Evolutionary conservation across 2,329 filamentous ascomycete genomes (phyloP).

Genomic region (Intubia oerlemansii): DNA sequence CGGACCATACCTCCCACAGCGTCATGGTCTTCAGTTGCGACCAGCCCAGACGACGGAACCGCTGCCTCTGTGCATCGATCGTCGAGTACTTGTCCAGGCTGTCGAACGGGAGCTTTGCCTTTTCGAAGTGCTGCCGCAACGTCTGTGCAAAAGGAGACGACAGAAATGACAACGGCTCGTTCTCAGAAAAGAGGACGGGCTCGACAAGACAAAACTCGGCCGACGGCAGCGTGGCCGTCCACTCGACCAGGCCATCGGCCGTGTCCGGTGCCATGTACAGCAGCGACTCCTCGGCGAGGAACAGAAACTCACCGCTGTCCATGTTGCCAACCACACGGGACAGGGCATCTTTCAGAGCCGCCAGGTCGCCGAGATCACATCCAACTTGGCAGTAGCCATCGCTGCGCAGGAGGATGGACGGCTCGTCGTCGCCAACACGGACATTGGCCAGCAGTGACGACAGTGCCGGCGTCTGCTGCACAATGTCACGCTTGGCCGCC

Average conservation of each 20-base stretch:
- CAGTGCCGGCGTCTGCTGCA: constrained; percentile 41
- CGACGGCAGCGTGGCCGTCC: constrained; percentile 50
- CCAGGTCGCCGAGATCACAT: constrained; percentile 55
- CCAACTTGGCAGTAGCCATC: constrained; percentile 58
- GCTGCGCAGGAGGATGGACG: constrained; percentile 37
- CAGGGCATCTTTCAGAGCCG: constrained; percentile 36
- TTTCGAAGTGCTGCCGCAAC: constrained; percentile 72
- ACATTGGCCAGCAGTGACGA: constrained; percentile 25
- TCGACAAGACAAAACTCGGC: constrained; percentile 62
- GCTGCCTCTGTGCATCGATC: constrained; percentile 38
- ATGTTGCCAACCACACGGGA: constrained; percentile 35
- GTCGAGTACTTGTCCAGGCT: constrained; percentile 60
- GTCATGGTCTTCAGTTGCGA: constrained; percentile 36
- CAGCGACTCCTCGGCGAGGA: constrained; percentile 75
- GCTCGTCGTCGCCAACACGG: constrained; percentile 16
- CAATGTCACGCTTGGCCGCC: constrained; percentile 45
- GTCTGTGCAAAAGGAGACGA: constrained; percentile 68
- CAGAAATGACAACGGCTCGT: too few species aligned
- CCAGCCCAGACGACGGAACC: constrained; percentile 57
- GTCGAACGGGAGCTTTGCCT: too few species aligned
- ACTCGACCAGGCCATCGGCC: constrained; percentile 52
- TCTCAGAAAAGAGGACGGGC: too few species aligned
- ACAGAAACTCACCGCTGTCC: constrained; percentile 42
- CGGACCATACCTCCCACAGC: constrained; percentile 68
- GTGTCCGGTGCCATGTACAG: constrained; percentile 67